Conservation (phyloP, 2,329 filamentous ascomycete species). For the Drechslerella stenobrocha region DNA sequence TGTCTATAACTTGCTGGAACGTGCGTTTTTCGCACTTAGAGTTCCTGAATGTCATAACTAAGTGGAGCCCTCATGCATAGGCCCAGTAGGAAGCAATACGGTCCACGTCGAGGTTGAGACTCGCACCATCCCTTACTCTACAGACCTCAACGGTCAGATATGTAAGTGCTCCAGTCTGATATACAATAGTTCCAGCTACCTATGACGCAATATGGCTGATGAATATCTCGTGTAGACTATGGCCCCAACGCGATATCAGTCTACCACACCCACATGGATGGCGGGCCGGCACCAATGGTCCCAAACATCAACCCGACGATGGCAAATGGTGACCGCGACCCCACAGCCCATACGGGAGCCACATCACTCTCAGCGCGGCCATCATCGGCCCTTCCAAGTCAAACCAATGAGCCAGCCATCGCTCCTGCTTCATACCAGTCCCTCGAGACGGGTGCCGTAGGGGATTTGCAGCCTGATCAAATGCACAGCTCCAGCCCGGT, state of each 20-base stretch:
- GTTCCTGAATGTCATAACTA: not conserved
- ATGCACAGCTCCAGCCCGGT: no score
- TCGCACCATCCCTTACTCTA: slow-evolving; percentile 23
- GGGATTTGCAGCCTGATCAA: no score
- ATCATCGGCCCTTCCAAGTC: no score
- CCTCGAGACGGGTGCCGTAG: no score
- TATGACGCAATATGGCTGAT: no score
- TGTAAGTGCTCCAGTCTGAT: no score
- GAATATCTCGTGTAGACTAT: slow-evolving; percentile 4
- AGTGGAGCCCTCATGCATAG: not conserved
- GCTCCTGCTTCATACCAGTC: not conserved
- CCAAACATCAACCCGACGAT: slow-evolving; percentile 28
- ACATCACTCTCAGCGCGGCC: no score
- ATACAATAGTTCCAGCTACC: no score
- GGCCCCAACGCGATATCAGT: not conserved
- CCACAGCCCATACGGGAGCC: not conserved
- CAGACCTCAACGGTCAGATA: slow-evolving; percentile 8
- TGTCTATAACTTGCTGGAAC: no score
- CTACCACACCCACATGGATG: slow-evolving; percentile 15
- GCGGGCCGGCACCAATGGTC: slow-evolving; percentile 15
- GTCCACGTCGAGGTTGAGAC: slow-evolving; percentile 27
- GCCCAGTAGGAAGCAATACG: not conserved
- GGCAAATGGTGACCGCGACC: not conserved
- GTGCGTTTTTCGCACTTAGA: no score
- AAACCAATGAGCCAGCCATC: not conserved